Evolutionary conservation across 306 rosid species (phyloP).

Genomic region (Pyrus pyrifolia): DNA sequence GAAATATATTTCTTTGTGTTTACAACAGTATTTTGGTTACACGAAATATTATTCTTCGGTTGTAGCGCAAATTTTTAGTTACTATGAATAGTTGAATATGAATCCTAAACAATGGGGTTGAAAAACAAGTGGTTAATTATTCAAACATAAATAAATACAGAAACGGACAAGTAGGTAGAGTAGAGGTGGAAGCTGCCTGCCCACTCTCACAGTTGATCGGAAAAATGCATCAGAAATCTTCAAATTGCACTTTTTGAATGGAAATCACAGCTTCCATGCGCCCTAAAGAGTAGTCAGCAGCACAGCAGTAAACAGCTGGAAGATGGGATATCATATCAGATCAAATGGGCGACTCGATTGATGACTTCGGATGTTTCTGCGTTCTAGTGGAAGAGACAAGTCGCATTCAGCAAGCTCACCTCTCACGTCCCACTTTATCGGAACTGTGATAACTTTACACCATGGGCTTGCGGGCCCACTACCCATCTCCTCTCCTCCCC

Average conservation of each 20-base stretch:
- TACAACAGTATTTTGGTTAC: neutral
- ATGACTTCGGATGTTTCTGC: neutral
- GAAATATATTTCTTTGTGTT: too few relatives aligned
- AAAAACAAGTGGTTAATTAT: neutral
- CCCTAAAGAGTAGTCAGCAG: too few relatives aligned
- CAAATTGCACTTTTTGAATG: too few relatives aligned
- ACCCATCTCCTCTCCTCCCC: neutral
- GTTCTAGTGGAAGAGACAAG: neutral
- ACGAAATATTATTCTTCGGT: too few relatives aligned
- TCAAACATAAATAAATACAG: neutral
- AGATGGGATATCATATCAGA: neutral
- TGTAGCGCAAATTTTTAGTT: too few relatives aligned
- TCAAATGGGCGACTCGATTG: neutral
- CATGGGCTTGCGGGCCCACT: neutral
- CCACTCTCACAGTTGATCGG: too few relatives aligned
- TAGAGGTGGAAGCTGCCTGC: neutral
- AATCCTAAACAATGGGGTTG: neutral
- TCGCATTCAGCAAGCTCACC: neutral
- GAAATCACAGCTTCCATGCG: too few relatives aligned
- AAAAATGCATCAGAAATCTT: too few relatives aligned
- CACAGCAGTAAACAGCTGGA: neutral
- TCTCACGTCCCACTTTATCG: neutral
- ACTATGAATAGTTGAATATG: neutral
- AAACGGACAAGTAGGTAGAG: neutral
- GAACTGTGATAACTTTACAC: neutral